Evolutionary conservation across 441 rosid genomes (phyloP), one percentile per base, ranked within the genome.

Genomic region (Populus hybrid): DNA sequence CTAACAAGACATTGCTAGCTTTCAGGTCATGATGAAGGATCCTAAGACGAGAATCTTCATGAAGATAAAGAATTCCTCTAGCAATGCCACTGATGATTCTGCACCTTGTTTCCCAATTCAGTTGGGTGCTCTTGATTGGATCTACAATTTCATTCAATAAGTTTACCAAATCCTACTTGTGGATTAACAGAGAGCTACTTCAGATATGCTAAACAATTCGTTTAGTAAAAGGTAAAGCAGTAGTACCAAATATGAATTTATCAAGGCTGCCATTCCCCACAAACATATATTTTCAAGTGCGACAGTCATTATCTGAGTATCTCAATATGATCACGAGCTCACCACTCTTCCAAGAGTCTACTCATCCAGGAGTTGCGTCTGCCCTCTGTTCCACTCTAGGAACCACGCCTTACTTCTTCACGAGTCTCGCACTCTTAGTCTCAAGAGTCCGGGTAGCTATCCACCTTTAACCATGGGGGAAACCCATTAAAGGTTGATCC

Each of bases 11-110:
- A 24, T 90, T 90, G 67, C 91, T 87, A 21, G 90, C 90, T 84
- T 89, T 90, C 23, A 89, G 82, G 79, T 90, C 91, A 68, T 91
- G 80, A 67, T 90, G 94, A 23, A 90, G 84, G 28, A 90, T 87
- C 73, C 85, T 86, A 67, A 87, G 84, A 79, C 88, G 79, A 0
- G 94, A 89, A 76, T 90, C 92, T 50, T 87, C 83, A 73, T 90
- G 92, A 70, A 90, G 91, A 73, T 89, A 89, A 0, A 85, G 67
- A 46, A 90, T 81, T 12, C 94, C 92, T 76, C 88, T 79, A 26
- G 90, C 90, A 69, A 88, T 85, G 12, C 92, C 91, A 8, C 76
- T 1, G 72, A 79, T 42, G 84, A 38, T 38, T 9, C 6, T 38
- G 12, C 12, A 38, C 42, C 42, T 38, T 38, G 42, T 38, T 38